A percentile compares a stretch with the other conserved stretches of the same genome.
These are phyloP conservation scores for Achlya hypogyna DNA, from an alignment of 352 stramenopile genomes.

Conservation along the genomic window DNA sequence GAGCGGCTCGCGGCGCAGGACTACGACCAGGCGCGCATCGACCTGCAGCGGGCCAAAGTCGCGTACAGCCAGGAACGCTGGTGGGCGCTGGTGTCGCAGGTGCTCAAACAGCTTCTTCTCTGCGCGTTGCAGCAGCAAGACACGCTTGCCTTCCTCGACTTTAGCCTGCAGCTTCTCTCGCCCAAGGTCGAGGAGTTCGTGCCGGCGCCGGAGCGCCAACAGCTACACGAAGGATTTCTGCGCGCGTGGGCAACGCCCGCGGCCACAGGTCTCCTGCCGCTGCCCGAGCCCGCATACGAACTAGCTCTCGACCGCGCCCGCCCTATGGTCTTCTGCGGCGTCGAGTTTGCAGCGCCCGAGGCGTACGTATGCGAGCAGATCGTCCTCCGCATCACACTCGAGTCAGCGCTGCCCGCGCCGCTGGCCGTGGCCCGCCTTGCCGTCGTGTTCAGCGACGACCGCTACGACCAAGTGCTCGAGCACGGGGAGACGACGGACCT, in stretches of 20 bases:
- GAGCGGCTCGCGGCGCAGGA: constrained; percentile 63
- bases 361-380: constrained; percentile 14
- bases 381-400: not conserved
- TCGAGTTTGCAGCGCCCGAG: constrained; percentile 5
- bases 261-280: constrained; percentile 33
- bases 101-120: constrained; percentile 61
- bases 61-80: constrained; percentile 54
- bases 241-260: constrained; percentile 47
- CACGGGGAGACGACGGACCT: constrained; percentile 11
- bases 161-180: constrained; percentile 64
- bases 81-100: constrained; percentile 61
- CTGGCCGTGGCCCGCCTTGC: not conserved
- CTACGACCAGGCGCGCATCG: constrained; percentile 47
- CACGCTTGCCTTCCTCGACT: constrained; percentile 64
- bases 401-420: constrained; percentile 12
- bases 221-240: constrained; percentile 51
- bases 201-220: constrained; percentile 37
- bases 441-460: constrained; percentile 12
- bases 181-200: constrained; percentile 65
- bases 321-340: not conserved
- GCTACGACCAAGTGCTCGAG: constrained; percentile 12
- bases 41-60: constrained; percentile 62
- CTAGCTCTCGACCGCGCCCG: constrained; percentile 2
- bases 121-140: constrained; percentile 70
- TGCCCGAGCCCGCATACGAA: constrained; percentile 23